Base-by-base conservation (phyloP, 306 rosid genomes). In the Lathyrus oleraceus region DNA sequence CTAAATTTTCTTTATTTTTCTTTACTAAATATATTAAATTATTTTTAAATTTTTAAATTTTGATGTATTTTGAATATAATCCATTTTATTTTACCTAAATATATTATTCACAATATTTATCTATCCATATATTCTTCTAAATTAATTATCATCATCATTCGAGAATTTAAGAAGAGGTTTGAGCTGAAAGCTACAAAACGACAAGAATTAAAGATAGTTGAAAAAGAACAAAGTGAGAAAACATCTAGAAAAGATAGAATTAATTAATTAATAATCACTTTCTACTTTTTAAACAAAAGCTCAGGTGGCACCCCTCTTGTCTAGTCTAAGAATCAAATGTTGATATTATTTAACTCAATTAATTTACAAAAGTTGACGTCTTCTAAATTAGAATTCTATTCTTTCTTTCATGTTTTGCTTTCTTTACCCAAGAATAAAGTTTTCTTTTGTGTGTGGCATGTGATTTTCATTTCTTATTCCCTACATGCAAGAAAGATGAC, bases 181-280 rank as follows among this genome's bases (percentile, higher is more conserved):
- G 8, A 53, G 28, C 68, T 79, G 2, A 68, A 73, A 67, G 67
- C 57, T 48, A 3, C 19, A 61, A 79, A 67, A 28, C 67, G 43
- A 73, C 71, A 73, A 68, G 5, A 61, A 60, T 21, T 30, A 61
- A 69, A 62, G 65, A 44, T 14, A 0, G 13, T 3, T 3, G 6
- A 56, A 13, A 62, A 45, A 30, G n/a, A 73, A n/a, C n/a, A n/a
- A 17, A 65, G 35, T 15, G 17, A 32, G 42, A 30, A 68, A 79
- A 32, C 32, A 27, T 1, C 3, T 16, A 48, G 49, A 2, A 71
- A 27, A 72, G 17, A 43, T 10, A 25, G 5, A 56, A 14, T 11
- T 11, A 11, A 23, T 6, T 54, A 56, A 57, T 57, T 61, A 45
- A 65, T 36, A 78, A 56, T 71, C 69, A 36, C 19, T 45, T 65